A percentile compares a stretch with the other conserved stretches of the same genome.
phyloP scores from a whole-genome alignment of 768 basidiomycete species.

The Tulasnella sp. region DNA sequence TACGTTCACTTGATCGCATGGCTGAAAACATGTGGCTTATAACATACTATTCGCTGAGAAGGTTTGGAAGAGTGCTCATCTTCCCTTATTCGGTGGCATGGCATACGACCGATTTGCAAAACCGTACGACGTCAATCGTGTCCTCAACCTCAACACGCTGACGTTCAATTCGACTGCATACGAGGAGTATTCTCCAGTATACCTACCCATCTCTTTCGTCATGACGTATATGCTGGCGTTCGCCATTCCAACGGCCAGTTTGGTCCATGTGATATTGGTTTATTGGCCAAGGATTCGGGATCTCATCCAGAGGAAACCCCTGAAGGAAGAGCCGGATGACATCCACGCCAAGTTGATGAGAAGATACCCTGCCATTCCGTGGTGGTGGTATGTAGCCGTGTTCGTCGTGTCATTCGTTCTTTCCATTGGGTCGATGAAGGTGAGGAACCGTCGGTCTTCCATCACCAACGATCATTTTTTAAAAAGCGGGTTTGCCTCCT shows the following conservation, averaged over 20 bases:
- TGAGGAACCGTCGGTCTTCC: constrained; percentile 21
- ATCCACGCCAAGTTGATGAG: constrained; percentile 43
- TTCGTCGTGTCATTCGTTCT: constrained; percentile 34
- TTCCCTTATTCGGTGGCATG: constrained; percentile 36
- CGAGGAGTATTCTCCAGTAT: constrained; percentile 39
- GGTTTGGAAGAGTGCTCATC: constrained; percentile 37
- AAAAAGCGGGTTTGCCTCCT: not conserved
- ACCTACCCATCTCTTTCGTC: constrained; percentile 36
- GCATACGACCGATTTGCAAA: constrained; percentile 39
- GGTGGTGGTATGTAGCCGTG: constrained; percentile 38
- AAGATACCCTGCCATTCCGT: constrained; percentile 36
- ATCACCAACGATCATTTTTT: too few species aligned
- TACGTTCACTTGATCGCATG: constrained; percentile 37
- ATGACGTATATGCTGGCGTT: constrained; percentile 38
- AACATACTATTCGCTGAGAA: not conserved
- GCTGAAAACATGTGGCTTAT: not conserved
- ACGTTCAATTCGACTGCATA: constrained; percentile 38
- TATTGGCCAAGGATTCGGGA: constrained; percentile 34
- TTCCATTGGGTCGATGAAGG: constrained; percentile 34
- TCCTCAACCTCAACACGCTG: constrained; percentile 29
- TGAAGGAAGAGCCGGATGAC: constrained; percentile 35
- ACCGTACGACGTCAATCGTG: constrained; percentile 34
- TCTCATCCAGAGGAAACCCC: constrained; percentile 29
- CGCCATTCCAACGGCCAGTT: constrained; percentile 34
- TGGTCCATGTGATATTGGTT: constrained; percentile 39